A percentile compares a stretch with the other conserved stretches of the same genome.
These are phyloP conservation scores for Neonectria faginata DNA, from an alignment of 2,329 filamentous ascomycete genomes.

Conservation along the genomic window DNA sequence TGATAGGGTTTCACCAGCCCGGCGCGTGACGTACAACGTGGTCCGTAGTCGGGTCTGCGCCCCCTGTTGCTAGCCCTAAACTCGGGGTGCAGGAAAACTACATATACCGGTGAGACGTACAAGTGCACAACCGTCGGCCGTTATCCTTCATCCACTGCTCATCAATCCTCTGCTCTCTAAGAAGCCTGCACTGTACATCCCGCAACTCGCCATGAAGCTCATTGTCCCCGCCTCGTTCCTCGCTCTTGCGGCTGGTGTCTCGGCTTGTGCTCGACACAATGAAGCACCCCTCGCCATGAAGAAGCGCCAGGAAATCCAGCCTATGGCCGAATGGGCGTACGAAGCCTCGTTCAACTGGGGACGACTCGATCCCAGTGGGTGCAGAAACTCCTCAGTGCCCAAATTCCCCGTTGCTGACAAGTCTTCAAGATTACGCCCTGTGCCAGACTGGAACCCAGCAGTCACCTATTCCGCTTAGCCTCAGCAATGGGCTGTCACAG, in stretches of 20 bases:
- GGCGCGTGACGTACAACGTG: background rate
- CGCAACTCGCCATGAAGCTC: background rate
- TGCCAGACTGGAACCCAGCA: constrained; percentile 39
- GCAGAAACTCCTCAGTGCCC: too few species aligned
- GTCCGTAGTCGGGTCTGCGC: background rate
- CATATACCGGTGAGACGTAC: background rate
- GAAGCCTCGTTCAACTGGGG: constrained; percentile 38
- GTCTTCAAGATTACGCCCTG: constrained; percentile 26
- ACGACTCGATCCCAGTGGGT: constrained; percentile 30
- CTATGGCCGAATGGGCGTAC: constrained; percentile 34
- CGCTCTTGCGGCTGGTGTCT: background rate
- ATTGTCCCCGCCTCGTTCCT: background rate
- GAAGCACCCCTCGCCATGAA: background rate
- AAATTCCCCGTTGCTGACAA: background rate
- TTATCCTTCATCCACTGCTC: background rate
- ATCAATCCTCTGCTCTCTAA: background rate
- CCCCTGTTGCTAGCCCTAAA: background rate
- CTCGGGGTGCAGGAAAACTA: background rate
- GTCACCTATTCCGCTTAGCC: constrained; percentile 32
- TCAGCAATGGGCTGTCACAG: constrained; percentile 35
- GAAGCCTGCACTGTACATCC: background rate
- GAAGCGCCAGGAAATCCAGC: background rate
- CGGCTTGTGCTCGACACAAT: constrained; percentile 6
- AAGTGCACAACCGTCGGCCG: background rate
- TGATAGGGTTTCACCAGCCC: background rate